Evolutionary conservation across 2,329 filamentous ascomycete species (phyloP).

Genomic region (Penicillium sp.): DNA sequence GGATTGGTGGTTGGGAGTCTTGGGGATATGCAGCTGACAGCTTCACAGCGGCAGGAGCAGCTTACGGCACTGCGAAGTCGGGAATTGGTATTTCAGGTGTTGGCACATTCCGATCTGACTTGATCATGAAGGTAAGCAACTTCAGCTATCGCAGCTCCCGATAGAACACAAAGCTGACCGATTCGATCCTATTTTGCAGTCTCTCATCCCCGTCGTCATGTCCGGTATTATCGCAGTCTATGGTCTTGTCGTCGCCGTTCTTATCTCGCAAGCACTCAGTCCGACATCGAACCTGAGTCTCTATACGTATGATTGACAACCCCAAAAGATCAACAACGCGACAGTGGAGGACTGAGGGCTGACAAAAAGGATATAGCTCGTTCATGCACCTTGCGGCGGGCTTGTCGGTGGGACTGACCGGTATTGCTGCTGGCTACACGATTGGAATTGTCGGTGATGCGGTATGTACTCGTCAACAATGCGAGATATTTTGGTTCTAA

Average conservation of each 20-base stretch:
- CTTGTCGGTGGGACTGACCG: slow-evolving; percentile 87
- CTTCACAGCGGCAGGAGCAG: slow-evolving; percentile 63
- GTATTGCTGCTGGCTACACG: slow-evolving; percentile 91
- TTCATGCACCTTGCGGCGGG: slow-evolving; percentile 95
- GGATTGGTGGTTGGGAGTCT: neutral
- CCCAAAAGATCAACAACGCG: neutral
- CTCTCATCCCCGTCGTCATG: slow-evolving; percentile 71
- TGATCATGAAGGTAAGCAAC: slow-evolving; percentile 67
- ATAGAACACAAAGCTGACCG: slow-evolving; percentile 22
- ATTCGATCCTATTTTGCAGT: slow-evolving; percentile 36
- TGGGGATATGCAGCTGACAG: slow-evolving; percentile 24
- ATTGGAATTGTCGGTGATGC: slow-evolving; percentile 95
- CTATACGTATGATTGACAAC: slow-evolving; percentile 68
- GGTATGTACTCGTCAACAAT: slow-evolving; percentile 47
- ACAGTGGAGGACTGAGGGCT: slow-evolving; percentile 15
- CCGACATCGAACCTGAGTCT: slow-evolving; percentile 76
- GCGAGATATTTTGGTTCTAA: neutral
- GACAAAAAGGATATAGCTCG: slow-evolving; percentile 57
- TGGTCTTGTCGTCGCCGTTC: slow-evolving; percentile 91
- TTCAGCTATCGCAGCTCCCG: neutral
- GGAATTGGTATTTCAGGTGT: slow-evolving; percentile 71
- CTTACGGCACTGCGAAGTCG: slow-evolving; percentile 70
- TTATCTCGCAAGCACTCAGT: slow-evolving; percentile 88
- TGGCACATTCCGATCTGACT: slow-evolving; percentile 66
- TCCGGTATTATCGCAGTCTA: slow-evolving; percentile 99